Base-by-base conservation (phyloP, 768 basidiomycete species). In the Tricholoma flavovirens region DNA sequence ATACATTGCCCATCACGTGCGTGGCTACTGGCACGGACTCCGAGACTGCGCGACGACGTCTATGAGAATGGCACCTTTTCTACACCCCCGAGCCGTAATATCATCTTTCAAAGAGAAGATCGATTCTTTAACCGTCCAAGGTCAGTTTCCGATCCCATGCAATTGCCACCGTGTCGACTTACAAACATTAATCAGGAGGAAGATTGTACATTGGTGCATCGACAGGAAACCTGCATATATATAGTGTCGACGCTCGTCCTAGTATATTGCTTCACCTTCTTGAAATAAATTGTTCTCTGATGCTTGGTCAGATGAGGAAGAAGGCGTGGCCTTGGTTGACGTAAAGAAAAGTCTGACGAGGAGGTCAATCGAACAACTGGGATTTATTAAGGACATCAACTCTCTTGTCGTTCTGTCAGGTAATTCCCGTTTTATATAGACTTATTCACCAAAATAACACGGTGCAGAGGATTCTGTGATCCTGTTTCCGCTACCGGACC, bases 371-470 rank as follows among this genome's bases (percentile, higher is more conserved):
- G 96, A 98, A 54, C 93, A 95, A 66, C 74, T 99, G 2, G 91
- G 87, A 0, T 88, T 86, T 53, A 79, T 98, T 60, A 86, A 86
- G 59, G 90, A 93, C 62, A 80, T 90, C n/a, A 87, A 92, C 63
- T 88, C 90, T 3, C 75, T 99, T 21, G 85, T 92, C 2, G 76
- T 90, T 4, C 79, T 98, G 4, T 89, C 91, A 22, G 95, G 95
- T 93, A 65, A 79, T 62, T 38, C 32, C 5, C n/a, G 7, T 30
- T n/a, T n/a, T 3, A 50, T 26, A 7, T 21, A 24, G 29, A 8
- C 21, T 10, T n/a, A 26, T 9, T 54, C 8, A 26, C n/a, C n/a
- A n/a, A n/a, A 53, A 26, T 56, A 14, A 58, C 2, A 14, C 7
- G 36, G 24, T 14, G 53, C 62, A 96, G 95, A 97, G 64, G 76